Evolutionary conservation across 1,139 yeast genomes (phyloP), one percentile per base, ranked within the genome.

Genomic region (Debaryomyces psychrophilus): DNA sequence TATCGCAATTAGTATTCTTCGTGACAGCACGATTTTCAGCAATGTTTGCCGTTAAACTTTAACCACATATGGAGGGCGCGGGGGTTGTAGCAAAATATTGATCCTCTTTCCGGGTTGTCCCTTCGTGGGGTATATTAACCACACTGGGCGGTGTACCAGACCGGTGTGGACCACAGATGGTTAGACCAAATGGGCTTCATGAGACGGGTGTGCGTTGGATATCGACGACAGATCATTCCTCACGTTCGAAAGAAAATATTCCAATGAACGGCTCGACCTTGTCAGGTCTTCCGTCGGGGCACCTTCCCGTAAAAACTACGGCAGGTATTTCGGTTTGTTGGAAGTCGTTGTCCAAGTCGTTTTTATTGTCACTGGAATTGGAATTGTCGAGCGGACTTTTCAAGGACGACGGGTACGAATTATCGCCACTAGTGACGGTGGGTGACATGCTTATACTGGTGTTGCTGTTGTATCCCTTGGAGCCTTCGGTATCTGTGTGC

Each of bases 211-310:
- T 20, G 5, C 5, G 5, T 20, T 20, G 22, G 22, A 20, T 20
- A 4, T 15, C 2, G 11, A 12, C n/a, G 11, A 17, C 33, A 37
- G 17, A 5, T n/a, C 18, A 44, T 11, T 67, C 71, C 48, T 73
- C 78, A 46, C 68, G 65, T 54, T 79, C 83, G 57, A 80, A 79
- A 29, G 78, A 75, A 50, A 79, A 77, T 12, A 79, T 79, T 1
- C 85, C 85, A 37, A 80, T 79, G 51, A 79, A 79, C 5, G 84
- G 83, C 55, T 77, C 82, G 23, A 77, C 70, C 29, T 64, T 68
- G 49, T 79, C 82, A 1, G 82, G 82, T 41, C 76, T 67, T 5
- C 83, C 82, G 48, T 77, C 80, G 1, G 84, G 83, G 51, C 81
- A 78, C 46, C 68, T 69, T 0, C 83, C 85, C 50, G 74, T 64